These are phyloP conservation scores for Tolypocladium ovalisporum DNA, from an alignment of 2,329 filamentous ascomycete genomes.

Conservation along the genomic window DNA sequence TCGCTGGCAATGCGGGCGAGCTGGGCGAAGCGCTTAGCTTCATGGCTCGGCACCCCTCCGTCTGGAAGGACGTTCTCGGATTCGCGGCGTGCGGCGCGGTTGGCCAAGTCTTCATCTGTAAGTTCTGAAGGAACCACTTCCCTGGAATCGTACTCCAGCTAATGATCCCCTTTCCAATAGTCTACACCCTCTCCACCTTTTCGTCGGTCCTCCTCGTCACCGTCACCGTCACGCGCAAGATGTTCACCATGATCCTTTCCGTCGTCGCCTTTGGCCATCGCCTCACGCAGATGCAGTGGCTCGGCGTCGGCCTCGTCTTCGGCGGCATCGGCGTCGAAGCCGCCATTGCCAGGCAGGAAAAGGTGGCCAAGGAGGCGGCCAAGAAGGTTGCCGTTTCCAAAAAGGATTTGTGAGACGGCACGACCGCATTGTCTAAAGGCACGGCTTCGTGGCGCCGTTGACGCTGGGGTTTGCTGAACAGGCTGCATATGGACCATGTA, in stretches of 20 bases:
- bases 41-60: slow-evolving; percentile 65
- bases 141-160: not conserved
- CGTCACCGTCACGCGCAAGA: slow-evolving; percentile 94
- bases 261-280: slow-evolving; percentile 90
- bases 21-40: slow-evolving; percentile 71
- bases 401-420: slow-evolving; percentile 16
- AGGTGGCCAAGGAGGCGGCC: slow-evolving; percentile 64
- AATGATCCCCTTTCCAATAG: slow-evolving; percentile 20
- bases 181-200: slow-evolving; percentile 89
- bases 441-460: not conserved
- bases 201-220: slow-evolving; percentile 87
- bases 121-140: slow-evolving; percentile 17
- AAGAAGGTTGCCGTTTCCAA: slow-evolving; percentile 30
- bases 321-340: slow-evolving; percentile 90
- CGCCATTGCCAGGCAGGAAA: slow-evolving; percentile 68
- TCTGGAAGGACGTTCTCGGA: slow-evolving; percentile 78
- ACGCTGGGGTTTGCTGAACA: not conserved
- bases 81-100: slow-evolving; percentile 87
- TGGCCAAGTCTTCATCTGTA: slow-evolving; percentile 91
- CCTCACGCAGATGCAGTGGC: slow-evolving; percentile 81
- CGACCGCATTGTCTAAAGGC: not conserved
- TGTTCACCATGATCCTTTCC: slow-evolving; percentile 97
- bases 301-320: slow-evolving; percentile 87
- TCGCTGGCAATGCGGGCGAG: slow-evolving; percentile 60
- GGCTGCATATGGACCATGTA: not conserved